phyloP scores from a whole-genome alignment of 345 rosid species.

The Conringia planisiliqua region DNA sequence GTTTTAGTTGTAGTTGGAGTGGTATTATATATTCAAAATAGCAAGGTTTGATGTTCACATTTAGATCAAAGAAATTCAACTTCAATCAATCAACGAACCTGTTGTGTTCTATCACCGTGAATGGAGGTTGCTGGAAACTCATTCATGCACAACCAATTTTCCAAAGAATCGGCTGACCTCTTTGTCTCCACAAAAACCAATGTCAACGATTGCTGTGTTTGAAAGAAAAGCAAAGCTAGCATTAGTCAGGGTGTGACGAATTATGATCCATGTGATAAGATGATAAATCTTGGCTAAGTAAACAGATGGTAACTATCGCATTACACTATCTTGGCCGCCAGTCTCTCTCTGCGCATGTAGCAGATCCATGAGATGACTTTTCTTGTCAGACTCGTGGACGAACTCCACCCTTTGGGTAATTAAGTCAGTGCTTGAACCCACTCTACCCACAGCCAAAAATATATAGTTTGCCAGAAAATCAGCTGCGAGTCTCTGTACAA shows the following conservation, averaged over 20 bases:
- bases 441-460: slow-evolving; percentile 98
- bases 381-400: slow-evolving; percentile 91
- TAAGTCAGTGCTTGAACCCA: slow-evolving; percentile 98
- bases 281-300: background rate
- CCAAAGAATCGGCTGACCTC: slow-evolving; percentile 91
- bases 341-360: slow-evolving; percentile 88
- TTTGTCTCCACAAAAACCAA: slow-evolving; percentile 99
- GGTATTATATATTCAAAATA: background rate
- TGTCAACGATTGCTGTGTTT: slow-evolving; percentile 83
- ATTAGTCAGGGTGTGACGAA: background rate
- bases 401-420: slow-evolving; percentile 93
- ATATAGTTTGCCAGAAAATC: slow-evolving; percentile 79
- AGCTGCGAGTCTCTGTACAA: slow-evolving; percentile 87
- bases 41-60: slow-evolving; percentile 3
- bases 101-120: slow-evolving; percentile 97
- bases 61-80: background rate
- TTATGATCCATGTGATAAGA: background rate
- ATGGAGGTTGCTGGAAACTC: slow-evolving; percentile 94
- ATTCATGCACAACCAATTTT: slow-evolving; percentile 81
- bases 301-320: slow-evolving; percentile 1
- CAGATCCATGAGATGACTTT: slow-evolving; percentile 99
- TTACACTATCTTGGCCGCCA: slow-evolving; percentile 76
- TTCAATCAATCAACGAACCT: slow-evolving; percentile 38
- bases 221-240: slow-evolving; percentile 1
- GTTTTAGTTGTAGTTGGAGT: background rate